Evolutionary conservation across 371 early-diverging fungal genomes (phyloP).

Genomic region (Rhizopus delemar): DNA sequence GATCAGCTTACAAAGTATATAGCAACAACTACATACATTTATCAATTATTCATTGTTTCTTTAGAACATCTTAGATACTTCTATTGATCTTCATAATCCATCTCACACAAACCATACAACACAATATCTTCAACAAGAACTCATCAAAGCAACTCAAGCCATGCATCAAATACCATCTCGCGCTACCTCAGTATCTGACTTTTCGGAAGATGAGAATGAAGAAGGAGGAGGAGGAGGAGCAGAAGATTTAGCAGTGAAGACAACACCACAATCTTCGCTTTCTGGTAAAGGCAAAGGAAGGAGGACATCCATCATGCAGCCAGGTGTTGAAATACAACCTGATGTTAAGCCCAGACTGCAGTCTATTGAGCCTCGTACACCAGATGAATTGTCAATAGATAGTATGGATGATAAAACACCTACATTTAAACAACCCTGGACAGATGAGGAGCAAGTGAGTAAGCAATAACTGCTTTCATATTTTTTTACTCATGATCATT

Average conservation of each 20-base stretch:
- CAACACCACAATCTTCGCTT: constrained; percentile 5
- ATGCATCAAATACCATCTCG: constrained; percentile 43
- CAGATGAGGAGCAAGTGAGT: constrained; percentile 64
- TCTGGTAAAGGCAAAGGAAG: constrained; percentile 44
- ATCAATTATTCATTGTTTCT: not conserved
- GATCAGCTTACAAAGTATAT: constrained; percentile 26
- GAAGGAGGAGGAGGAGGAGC: constrained; percentile 13
- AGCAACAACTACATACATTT: not conserved
- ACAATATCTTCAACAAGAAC: constrained; percentile 32
- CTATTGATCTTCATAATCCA: not conserved
- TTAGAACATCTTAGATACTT: constrained; percentile 28
- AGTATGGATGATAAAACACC: constrained; percentile 28
- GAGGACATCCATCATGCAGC: constrained; percentile 36
- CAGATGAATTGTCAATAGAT: constrained; percentile 20
- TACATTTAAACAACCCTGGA: constrained; percentile 64
- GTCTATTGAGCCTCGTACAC: constrained; percentile 32
- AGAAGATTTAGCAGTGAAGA: constrained; percentile 4
- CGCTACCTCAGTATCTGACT: constrained; percentile 41
- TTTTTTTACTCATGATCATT: not conserved
- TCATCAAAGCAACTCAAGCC: constrained; percentile 35
- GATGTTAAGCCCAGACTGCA: constrained; percentile 10
- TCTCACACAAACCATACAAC: constrained; percentile 19
- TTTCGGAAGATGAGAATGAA: constrained; percentile 47
- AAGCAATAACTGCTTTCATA: no score
- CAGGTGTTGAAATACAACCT: constrained; percentile 16